phyloP scores from a whole-genome alignment of 441 rosid species.

The Erodium texanum region DNA sequence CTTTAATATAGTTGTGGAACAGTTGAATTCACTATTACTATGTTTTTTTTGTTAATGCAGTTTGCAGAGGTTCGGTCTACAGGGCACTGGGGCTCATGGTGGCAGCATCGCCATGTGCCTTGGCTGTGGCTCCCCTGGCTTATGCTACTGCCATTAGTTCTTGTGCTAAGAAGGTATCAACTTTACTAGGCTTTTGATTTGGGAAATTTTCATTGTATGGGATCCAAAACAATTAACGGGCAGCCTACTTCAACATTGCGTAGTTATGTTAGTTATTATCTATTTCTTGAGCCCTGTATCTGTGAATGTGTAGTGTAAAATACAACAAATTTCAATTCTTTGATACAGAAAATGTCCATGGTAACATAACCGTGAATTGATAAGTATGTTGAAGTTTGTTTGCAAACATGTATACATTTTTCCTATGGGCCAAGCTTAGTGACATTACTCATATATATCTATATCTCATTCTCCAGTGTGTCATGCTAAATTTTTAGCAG shows the following conservation, averaged over 20 bases:
- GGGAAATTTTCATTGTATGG: neutral
- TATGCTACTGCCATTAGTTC: conserved; percentile 94
- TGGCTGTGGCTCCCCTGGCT: conserved; percentile 97
- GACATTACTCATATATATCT: neutral
- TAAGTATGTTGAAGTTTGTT: neutral
- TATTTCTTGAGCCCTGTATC: too few relatives aligned
- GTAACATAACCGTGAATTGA: neutral
- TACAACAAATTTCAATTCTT: neutral
- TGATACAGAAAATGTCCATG: neutral
- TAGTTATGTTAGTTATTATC: too few relatives aligned
- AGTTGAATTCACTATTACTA: neutral
- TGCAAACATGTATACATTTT: neutral
- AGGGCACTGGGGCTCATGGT: conserved; percentile 95
- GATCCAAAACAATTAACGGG: conserved; percentile 2
- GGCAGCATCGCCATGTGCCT: conserved; percentile 96
- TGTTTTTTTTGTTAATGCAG: conserved; percentile 32
- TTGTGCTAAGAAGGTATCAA: conserved; percentile 79
- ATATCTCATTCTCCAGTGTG: neutral
- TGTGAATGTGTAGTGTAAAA: too few relatives aligned
- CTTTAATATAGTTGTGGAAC: neutral
- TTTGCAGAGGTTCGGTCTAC: conserved; percentile 87
- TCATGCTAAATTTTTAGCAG: neutral
- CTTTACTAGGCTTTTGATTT: neutral
- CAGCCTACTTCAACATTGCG: too few relatives aligned
- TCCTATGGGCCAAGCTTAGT: neutral